Evolutionary conservation across 1,139 yeast genomes (phyloP).

Genomic region (Pichia sp.): DNA sequence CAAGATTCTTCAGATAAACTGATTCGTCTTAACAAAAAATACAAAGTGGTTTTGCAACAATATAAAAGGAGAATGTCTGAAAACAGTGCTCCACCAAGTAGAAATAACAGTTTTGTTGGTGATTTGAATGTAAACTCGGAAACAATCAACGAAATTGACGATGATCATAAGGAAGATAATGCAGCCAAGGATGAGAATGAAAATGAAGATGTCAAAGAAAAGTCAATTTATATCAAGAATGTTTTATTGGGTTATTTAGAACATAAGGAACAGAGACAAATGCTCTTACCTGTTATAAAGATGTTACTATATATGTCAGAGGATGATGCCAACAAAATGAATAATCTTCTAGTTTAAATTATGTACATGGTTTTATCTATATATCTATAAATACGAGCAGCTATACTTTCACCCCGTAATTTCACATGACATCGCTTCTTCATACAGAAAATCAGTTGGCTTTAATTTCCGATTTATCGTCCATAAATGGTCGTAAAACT

Average conservation of each 20-base stretch:
- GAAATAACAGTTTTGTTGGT: slow-evolving; percentile 14
- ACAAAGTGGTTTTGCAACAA: slow-evolving; percentile 53
- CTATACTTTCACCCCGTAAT: too few species aligned
- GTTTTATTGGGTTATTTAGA: slow-evolving; percentile 84
- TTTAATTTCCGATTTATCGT: slow-evolving; percentile 28
- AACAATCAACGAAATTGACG: slow-evolving; percentile 1
- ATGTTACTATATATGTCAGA: slow-evolving; percentile 60
- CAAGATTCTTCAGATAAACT: slow-evolving; percentile 62
- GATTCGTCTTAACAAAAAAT: slow-evolving; percentile 59
- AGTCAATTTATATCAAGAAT: slow-evolving; percentile 75
- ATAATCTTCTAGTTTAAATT: slow-evolving; percentile 39
- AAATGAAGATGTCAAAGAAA: slow-evolving; percentile 29
- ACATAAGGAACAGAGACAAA: slow-evolving; percentile 83
- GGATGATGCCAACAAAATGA: slow-evolving; percentile 64
- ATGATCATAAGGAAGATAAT: background rate
- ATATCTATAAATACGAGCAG: background rate
- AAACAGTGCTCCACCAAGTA: slow-evolving; percentile 20
- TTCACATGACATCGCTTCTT: background rate
- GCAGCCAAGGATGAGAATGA: slow-evolving; percentile 3
- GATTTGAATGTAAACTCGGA: background rate
- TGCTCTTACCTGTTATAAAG: slow-evolving; percentile 76
- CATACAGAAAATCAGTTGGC: background rate
- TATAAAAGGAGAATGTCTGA: slow-evolving; percentile 30
- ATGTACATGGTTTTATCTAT: background rate
- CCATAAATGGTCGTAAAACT: slow-evolving; percentile 63